phyloP scores from a whole-genome alignment of 1,284 basidiomycete genomes.

The Moesziomyces globuligerus region DNA sequence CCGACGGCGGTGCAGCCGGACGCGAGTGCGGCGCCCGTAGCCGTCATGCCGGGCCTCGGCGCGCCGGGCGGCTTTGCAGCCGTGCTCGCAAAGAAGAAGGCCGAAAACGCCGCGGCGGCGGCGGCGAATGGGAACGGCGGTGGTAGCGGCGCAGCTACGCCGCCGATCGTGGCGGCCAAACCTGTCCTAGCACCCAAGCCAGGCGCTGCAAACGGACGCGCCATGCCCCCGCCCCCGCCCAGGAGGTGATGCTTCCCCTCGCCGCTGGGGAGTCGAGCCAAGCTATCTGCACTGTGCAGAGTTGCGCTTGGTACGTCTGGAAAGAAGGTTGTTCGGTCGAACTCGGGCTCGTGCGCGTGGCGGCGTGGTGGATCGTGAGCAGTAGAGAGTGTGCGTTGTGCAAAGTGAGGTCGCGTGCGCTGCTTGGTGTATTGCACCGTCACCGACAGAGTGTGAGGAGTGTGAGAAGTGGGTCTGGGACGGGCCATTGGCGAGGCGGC shows the following conservation, averaged over 20 bases:
- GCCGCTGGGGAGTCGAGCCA: no score
- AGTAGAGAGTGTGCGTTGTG: not conserved
- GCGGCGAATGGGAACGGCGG: constrained; percentile 29
- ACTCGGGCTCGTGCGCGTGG: not conserved
- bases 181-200: constrained; percentile 51
- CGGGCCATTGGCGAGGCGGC: no score
- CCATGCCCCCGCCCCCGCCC: constrained; percentile 52
- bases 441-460: no score
- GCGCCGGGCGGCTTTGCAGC: constrained; percentile 68
- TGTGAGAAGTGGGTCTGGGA: no score
- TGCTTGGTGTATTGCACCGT: no score
- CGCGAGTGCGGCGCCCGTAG: constrained; percentile 65
- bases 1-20: constrained; percentile 58
- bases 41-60: constrained; percentile 69
- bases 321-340: not conserved
- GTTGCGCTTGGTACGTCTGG: no score
- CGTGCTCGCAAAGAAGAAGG: constrained; percentile 68
- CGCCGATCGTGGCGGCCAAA: constrained; percentile 24
- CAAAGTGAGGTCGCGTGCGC: not conserved
- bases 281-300: no score
- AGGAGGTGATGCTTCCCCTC: constrained; percentile 21
- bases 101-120: constrained; percentile 54
- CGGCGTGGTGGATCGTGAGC: not conserved
- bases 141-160: constrained; percentile 8
- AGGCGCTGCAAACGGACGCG: constrained; percentile 34